Conservation (phyloP, 306 rosid genomes). For the Glycine tomentella region DNA sequence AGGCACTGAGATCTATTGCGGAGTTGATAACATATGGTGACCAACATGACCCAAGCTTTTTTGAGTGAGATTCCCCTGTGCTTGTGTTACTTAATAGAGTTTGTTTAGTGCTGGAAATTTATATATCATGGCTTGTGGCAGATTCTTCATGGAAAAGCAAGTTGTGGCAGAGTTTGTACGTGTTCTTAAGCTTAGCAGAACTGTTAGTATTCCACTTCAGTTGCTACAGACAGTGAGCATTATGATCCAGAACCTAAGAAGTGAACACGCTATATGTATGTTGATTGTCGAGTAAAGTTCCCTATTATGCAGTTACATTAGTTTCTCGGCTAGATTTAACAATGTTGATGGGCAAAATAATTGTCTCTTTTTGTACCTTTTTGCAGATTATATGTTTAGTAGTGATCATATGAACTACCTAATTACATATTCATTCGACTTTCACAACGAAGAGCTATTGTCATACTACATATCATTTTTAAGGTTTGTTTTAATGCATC, state of each 20-base stretch:
- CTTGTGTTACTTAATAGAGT: constrained; percentile 40
- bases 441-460: constrained; percentile 77
- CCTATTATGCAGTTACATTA: constrained; percentile 42
- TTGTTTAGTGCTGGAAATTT: constrained; percentile 41
- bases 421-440: constrained; percentile 78
- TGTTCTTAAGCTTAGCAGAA: constrained; percentile 71
- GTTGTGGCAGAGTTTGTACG: constrained; percentile 87
- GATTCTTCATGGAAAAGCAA: constrained; percentile 95
- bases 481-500: constrained; percentile 63
- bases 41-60: constrained; percentile 82
- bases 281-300: constrained; percentile 49
- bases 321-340: constrained; percentile 37
- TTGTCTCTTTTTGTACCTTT: constrained; percentile 24
- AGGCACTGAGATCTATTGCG: constrained; percentile 88
- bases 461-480: constrained; percentile 88
- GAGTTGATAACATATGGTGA: constrained; percentile 93
- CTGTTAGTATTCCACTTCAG: constrained; percentile 72
- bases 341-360: constrained; percentile 13
- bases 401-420: constrained; percentile 81
- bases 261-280: constrained; percentile 92
- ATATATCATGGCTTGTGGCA: constrained; percentile 53
- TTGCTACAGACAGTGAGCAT: constrained; percentile 85
- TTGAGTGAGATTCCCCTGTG: constrained; percentile 71
- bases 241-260: constrained; percentile 86
- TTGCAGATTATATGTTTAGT: constrained; percentile 87